Evolutionary conservation across 2,329 filamentous ascomycete genomes (phyloP).

Genomic region (Aspergillus costaricaensis): DNA sequence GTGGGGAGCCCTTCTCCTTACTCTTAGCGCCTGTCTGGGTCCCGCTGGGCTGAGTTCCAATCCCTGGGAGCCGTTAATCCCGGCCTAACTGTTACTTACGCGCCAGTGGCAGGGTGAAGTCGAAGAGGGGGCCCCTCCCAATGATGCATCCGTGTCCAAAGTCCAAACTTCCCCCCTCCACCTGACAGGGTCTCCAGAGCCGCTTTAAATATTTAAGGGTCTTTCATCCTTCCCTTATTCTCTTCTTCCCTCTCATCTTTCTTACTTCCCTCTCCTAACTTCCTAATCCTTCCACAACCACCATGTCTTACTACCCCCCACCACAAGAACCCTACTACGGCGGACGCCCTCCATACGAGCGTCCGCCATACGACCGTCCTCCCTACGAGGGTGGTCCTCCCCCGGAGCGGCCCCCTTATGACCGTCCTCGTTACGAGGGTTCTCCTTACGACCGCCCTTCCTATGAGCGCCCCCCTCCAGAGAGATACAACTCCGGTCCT

Average conservation of each 20-base stretch:
- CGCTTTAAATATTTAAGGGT: constrained; percentile 1
- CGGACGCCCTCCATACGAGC: constrained; percentile 17
- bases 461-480: constrained; percentile 7
- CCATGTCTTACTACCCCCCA: constrained; percentile 21
- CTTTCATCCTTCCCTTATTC: not conserved
- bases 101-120: not conserved
- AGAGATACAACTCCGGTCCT: constrained; percentile 6
- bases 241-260: constrained; percentile 5
- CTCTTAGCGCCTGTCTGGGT: constrained; percentile 12
- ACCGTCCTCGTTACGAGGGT: constrained; percentile 9
- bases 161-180: constrained; percentile 7
- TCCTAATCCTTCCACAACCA: not conserved
- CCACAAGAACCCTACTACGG: constrained; percentile 15
- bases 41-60: not conserved
- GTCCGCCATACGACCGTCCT: constrained; percentile 28
- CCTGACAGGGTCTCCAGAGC: constrained; percentile 6
- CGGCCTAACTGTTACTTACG: not conserved
- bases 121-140: no score
- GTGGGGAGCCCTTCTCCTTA: constrained; percentile 16
- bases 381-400: constrained; percentile 16
- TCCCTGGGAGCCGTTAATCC: constrained; percentile 1
- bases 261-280: not conserved
- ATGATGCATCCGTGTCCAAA: constrained; percentile 6
- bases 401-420: constrained; percentile 15
- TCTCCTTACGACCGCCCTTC: constrained; percentile 17